phyloP scores from a whole-genome alignment of 2,329 filamentous ascomycete species.

The Nemania serpens region DNA sequence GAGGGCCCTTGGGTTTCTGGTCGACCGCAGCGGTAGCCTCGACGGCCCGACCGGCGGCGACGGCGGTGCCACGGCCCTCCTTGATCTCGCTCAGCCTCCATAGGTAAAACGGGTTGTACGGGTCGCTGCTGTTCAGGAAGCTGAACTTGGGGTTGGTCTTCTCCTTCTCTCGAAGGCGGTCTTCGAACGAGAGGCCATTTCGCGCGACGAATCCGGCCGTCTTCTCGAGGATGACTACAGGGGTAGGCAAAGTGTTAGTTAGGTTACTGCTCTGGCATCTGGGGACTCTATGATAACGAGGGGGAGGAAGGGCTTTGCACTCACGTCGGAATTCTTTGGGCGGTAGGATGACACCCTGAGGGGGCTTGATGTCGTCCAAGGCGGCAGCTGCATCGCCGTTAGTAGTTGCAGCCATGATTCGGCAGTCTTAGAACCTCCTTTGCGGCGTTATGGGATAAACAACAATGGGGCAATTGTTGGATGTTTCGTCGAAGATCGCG shows the following conservation, averaged over 20 bases:
- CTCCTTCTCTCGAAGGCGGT: conserved; percentile 84
- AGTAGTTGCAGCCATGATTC: conserved; percentile 47
- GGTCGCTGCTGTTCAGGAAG: conserved; percentile 79
- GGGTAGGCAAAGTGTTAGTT: conserved; percentile 15
- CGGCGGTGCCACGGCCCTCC: conserved; percentile 77
- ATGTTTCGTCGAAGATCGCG: conserved; percentile 23
- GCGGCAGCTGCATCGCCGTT: conserved; percentile 58
- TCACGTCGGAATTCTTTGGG: conserved; percentile 80
- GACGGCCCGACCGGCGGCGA: conserved; percentile 74
- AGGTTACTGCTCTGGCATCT: background rate
- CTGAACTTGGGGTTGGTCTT: conserved; percentile 86
- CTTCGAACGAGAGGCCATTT: conserved; percentile 72
- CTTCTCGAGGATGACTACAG: conserved; percentile 73
- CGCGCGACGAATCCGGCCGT: conserved; percentile 88
- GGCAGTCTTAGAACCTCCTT: conserved; percentile 38
- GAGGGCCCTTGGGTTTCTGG: conserved; percentile 78
- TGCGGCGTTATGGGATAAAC: conserved; percentile 21
- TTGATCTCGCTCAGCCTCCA: conserved; percentile 90
- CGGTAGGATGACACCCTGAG: conserved; percentile 82
- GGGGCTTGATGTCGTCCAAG: conserved; percentile 75
- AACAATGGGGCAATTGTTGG: conserved; percentile 3
- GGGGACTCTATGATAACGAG: background rate
- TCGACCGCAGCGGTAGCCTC: conserved; percentile 60
- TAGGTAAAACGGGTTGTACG: conserved; percentile 85
- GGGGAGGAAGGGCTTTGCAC: too few relatives aligned